phyloP scores from a whole-genome alignment of 2,329 filamentous ascomycete genomes.

The Arachnopeziza araneosa region DNA sequence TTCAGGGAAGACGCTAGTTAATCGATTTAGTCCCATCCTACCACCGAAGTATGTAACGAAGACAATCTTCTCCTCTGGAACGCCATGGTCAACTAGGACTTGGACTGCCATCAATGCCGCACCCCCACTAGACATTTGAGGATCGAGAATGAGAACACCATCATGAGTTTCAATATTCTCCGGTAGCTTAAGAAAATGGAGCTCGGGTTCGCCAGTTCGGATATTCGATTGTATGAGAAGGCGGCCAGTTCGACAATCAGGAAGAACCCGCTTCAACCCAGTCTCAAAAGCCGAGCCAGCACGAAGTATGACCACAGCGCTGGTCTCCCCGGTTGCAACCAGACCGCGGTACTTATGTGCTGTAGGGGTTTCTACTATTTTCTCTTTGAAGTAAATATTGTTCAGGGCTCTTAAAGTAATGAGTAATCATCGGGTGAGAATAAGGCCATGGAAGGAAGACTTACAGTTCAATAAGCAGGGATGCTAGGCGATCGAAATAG shows the following conservation, averaged over 20 bases:
- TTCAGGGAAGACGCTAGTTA: constrained; percentile 83
- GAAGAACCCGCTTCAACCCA: constrained; percentile 82
- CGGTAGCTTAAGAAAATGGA: constrained; percentile 83
- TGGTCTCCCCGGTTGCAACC: constrained; percentile 64
- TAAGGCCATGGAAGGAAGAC: constrained; percentile 21
- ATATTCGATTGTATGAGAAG: constrained; percentile 86
- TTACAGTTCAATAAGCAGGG: constrained; percentile 76
- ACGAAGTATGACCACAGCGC: constrained; percentile 81
- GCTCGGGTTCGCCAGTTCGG: constrained; percentile 80
- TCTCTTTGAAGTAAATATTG: constrained; percentile 63
- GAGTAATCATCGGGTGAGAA: not conserved
- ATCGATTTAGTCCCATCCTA: constrained; percentile 72
- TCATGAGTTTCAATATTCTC: constrained; percentile 67
- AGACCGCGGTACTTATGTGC: constrained; percentile 68
- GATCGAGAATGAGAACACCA: constrained; percentile 80
- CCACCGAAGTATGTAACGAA: constrained; percentile 92
- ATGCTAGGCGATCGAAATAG: constrained; percentile 86
- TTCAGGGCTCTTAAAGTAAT: constrained; percentile 59
- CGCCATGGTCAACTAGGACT: constrained; percentile 91
- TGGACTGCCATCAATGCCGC: constrained; percentile 87
- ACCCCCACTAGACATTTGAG: constrained; percentile 91
- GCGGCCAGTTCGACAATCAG: constrained; percentile 84
- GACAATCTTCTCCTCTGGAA: constrained; percentile 76
- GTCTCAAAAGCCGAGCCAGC: constrained; percentile 86
- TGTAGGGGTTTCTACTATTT: constrained; percentile 64